These are phyloP conservation scores for Trichoderma koningii DNA, from an alignment of 2,329 filamentous ascomycete species.

Conservation along the genomic window DNA sequence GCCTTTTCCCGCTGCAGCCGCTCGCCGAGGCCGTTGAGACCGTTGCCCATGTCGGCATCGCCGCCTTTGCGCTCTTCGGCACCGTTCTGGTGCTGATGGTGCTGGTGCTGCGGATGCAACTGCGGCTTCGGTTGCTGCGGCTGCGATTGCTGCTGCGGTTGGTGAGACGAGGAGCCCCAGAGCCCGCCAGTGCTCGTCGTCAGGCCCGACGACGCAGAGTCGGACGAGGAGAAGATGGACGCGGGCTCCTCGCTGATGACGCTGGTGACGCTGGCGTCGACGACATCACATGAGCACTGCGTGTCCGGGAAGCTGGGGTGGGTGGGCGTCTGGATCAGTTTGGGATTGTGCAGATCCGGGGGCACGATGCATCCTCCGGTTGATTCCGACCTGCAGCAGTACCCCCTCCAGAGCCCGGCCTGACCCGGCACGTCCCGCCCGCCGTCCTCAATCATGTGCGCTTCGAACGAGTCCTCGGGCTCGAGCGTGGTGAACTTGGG, in stretches of 20 bases:
- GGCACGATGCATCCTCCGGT: constrained; percentile 44
- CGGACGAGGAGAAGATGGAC: constrained; percentile 34
- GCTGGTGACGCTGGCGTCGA: constrained; percentile 40
- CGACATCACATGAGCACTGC: constrained; percentile 45
- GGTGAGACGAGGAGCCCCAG: constrained; percentile 27
- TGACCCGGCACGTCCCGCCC: constrained; percentile 58
- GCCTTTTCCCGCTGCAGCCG: constrained; percentile 53
- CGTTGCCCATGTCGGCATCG: constrained; percentile 51
- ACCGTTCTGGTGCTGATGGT: constrained; percentile 32
- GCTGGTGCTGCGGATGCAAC: background rate
- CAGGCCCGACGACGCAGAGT: constrained; percentile 29
- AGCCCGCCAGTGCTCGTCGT: constrained; percentile 26
- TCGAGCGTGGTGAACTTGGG: constrained; percentile 85
- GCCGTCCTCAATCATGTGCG: constrained; percentile 48
- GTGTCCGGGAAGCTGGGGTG: constrained; percentile 47
- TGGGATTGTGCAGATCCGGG: constrained; percentile 48
- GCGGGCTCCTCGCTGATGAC: constrained; percentile 47
- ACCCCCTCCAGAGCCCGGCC: constrained; percentile 75
- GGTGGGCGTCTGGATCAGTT: constrained; percentile 54
- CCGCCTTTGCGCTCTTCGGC: constrained; percentile 44
- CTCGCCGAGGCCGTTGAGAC: constrained; percentile 55
- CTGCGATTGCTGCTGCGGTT: background rate
- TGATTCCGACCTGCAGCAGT: constrained; percentile 55
- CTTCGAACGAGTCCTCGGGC: constrained; percentile 66
- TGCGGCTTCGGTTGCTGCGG: background rate